These are phyloP conservation scores for Penicillium lagena DNA, from an alignment of 495 filamentous ascomycete genomes.

Conservation along the genomic window DNA sequence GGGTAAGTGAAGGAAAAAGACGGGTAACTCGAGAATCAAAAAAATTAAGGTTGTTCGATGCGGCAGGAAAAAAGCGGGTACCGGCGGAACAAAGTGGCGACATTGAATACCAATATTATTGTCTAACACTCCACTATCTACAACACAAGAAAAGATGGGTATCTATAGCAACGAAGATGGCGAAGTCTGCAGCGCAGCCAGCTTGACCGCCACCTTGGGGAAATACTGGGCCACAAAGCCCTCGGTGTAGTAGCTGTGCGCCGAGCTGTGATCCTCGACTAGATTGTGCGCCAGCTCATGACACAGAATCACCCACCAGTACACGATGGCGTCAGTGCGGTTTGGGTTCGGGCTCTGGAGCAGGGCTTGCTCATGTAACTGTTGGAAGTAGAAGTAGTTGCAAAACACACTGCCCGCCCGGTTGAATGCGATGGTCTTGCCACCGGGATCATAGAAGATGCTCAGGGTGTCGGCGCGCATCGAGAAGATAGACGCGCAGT, in stretches of 20 bases:
- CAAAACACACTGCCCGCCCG: constrained; percentile 80
- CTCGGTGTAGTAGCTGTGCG: constrained; percentile 77
- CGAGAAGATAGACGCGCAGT: constrained; percentile 64
- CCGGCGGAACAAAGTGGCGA: constrained; percentile 15
- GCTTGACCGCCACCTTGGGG: constrained; percentile 38
- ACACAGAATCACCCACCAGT: constrained; percentile 89
- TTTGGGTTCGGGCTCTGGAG: constrained; percentile 32
- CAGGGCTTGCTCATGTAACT: constrained; percentile 57
- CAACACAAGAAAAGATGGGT: neutral
- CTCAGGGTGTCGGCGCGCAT: constrained; percentile 58
- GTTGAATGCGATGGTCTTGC: constrained; percentile 91
- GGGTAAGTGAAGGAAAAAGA: too few species aligned
- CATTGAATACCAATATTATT: neutral
- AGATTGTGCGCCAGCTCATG: constrained; percentile 96
- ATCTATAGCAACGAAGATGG: constrained; percentile 2
- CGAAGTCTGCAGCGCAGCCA: constrained; percentile 13
- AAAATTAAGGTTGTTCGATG: constrained; percentile 16
- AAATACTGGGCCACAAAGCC: constrained; percentile 48
- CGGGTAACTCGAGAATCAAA: neutral
- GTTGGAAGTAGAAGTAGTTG: constrained; percentile 81
- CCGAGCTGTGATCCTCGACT: constrained; percentile 67
- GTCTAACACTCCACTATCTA: too few species aligned
- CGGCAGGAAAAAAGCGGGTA: constrained; percentile 23
- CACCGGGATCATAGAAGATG: constrained; percentile 77
- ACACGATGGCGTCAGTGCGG: constrained; percentile 62